Conservation (phyloP, 805 yeast species). For the Ogataea siamensis region DNA sequence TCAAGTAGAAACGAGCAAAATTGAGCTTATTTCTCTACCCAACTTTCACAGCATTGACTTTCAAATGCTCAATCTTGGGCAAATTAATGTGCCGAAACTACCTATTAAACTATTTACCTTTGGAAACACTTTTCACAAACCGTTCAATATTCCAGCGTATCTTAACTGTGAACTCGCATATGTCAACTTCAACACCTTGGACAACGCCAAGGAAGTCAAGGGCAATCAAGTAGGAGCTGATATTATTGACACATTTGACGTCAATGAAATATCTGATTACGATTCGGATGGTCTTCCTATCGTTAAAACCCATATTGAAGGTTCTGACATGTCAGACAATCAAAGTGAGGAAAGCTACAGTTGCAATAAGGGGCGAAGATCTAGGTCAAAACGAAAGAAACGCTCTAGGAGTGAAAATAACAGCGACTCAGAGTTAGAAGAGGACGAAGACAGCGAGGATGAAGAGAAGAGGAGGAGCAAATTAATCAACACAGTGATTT, state of each 20-base stretch:
- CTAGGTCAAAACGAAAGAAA: background rate
- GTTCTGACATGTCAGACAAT: conserved; percentile 3
- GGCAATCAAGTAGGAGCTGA: background rate
- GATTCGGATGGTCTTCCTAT: conserved; percentile 9
- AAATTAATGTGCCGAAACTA: no score
- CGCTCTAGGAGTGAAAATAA: background rate
- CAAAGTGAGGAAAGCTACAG: conserved; percentile 1
- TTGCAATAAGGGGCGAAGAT: background rate
- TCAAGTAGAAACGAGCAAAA: background rate
- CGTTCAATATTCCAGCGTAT: conserved; percentile 11
- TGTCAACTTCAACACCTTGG: conserved; percentile 16
- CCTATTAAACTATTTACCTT: conserved; percentile 16
- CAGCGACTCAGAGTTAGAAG: background rate
- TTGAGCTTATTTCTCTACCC: conserved; percentile 20
- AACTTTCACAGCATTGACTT: conserved; percentile 11
- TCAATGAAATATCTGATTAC: conserved; percentile 11
- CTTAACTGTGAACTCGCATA: conserved; percentile 13
- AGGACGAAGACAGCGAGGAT: conserved; percentile 3
- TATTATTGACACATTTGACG: background rate
- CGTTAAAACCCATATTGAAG: background rate
- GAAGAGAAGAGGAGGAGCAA: conserved; percentile 14
- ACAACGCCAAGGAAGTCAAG: background rate
- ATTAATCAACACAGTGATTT: conserved; percentile 22
- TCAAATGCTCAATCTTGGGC: no score
- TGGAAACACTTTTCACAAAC: conserved; percentile 23